These are phyloP conservation scores for Russula griseocarnosa DNA, from an alignment of 768 basidiomycete species.

Conservation along the genomic window DNA sequence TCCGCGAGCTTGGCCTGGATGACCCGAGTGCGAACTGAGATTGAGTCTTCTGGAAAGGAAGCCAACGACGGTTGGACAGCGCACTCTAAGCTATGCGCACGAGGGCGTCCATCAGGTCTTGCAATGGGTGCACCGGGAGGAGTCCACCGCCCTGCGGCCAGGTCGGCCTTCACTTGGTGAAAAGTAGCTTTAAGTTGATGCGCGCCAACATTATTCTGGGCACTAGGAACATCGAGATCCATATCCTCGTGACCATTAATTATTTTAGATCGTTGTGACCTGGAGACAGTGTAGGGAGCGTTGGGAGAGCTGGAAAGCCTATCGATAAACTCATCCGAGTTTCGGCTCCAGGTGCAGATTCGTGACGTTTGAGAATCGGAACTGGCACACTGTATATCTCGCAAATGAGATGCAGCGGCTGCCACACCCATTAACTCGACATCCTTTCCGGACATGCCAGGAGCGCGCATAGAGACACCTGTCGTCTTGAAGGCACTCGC, in stretches of 20 bases:
- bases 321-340: slow-evolving; percentile 22
- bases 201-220: slow-evolving; percentile 55
- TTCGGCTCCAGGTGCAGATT: slow-evolving; percentile 38
- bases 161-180: slow-evolving; percentile 79
- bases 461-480: slow-evolving; percentile 74
- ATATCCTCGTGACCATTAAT: slow-evolving; percentile 28
- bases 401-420: slow-evolving; percentile 79
- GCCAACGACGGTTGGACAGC: slow-evolving; percentile 26
- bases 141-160: slow-evolving; percentile 52
- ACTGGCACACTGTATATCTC: slow-evolving; percentile 52
- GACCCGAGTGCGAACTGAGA: slow-evolving; percentile 53
- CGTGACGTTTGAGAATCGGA: slow-evolving; percentile 29
- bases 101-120: slow-evolving; percentile 31
- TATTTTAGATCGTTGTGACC: slow-evolving; percentile 14
- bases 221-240: slow-evolving; percentile 45
- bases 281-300: slow-evolving; percentile 8
- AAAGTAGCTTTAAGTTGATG: slow-evolving; percentile 79
- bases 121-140: slow-evolving; percentile 34
- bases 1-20: slow-evolving; percentile 60
- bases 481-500: slow-evolving; percentile 87
- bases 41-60: slow-evolving; percentile 21
- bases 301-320: slow-evolving; percentile 16
- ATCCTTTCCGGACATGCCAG: slow-evolving; percentile 63
- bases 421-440: slow-evolving; percentile 79
- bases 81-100: slow-evolving; percentile 37